Evolutionary conservation across 345 rosid genomes (phyloP).

Genomic region (Balakata baccata): DNA sequence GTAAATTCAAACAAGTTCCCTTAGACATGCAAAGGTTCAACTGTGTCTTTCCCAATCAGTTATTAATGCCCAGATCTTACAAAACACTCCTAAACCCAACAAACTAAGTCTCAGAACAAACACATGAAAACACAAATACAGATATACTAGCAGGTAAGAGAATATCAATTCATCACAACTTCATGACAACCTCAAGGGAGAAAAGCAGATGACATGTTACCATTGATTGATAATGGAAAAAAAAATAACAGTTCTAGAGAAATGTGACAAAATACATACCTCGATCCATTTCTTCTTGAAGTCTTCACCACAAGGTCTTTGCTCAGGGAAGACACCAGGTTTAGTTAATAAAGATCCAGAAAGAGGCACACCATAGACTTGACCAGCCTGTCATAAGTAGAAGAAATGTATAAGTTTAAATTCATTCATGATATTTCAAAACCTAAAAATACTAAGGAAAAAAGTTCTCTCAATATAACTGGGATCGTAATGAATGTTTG

Average conservation of each 20-base stretch:
- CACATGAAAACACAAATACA: not conserved
- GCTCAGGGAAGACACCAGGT: conserved; percentile 84
- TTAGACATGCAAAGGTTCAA: not conserved
- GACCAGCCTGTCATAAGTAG: conserved; percentile 75
- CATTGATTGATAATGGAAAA: conserved; percentile 31
- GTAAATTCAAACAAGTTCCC: not conserved
- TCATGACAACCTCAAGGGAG: not conserved
- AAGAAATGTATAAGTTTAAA: conserved; percentile 14
- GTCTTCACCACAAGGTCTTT: conserved; percentile 70
- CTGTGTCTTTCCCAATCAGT: not conserved
- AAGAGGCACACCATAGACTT: conserved; percentile 94
- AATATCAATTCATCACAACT: not conserved
- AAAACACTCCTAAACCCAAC: not conserved
- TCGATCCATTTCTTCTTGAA: conserved; percentile 92
- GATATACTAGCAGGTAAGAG: not conserved
- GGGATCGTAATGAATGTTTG: not conserved
- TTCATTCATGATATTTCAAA: not conserved
- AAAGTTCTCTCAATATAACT: not conserved
- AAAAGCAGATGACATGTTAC: conserved; percentile 1
- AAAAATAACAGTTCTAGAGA: not conserved
- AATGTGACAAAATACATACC: conserved; percentile 38
- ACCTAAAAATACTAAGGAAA: not conserved
- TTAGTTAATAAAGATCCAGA: conserved; percentile 73
- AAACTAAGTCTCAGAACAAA: not conserved
- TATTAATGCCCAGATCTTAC: not conserved